Evolutionary conservation across 75 land plant genomes (phyloP).

Genomic region (Picea sitchensis): DNA sequence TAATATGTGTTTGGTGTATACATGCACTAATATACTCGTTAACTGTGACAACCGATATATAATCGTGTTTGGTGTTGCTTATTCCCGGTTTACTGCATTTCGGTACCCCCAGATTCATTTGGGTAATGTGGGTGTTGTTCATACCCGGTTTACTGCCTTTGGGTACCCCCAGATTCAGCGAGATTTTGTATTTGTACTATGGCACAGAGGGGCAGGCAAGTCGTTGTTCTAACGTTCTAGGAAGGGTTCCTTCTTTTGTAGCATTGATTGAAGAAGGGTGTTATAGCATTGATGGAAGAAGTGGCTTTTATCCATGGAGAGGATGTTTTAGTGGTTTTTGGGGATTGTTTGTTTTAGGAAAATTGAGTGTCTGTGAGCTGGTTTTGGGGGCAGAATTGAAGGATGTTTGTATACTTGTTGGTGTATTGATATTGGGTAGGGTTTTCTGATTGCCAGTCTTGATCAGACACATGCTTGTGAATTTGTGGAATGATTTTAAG

Average conservation of each 20-base stretch:
- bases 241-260: background rate
- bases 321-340: no score
- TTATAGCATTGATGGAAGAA: no score
- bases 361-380: background rate
- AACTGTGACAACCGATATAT: no score
- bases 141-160: background rate
- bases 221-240: background rate
- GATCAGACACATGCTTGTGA: background rate
- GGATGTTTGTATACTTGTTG: background rate
- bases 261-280: no score
- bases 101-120: no score
- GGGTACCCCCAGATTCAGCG: background rate
- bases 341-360: background rate
- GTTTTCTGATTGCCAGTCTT: background rate
- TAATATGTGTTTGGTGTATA: background rate
- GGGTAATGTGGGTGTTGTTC: background rate
- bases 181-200: constrained; percentile 4
- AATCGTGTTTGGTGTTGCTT: background rate
- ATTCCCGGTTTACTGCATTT: background rate
- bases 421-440: no score
- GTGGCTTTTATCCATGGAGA: no score
- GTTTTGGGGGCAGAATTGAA: background rate
- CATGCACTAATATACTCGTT: no score
- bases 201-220: background rate
- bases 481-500: background rate